phyloP scores from a whole-genome alignment of 2,329 filamentous ascomycete genomes.

The Pestalotiopsis sp. region DNA sequence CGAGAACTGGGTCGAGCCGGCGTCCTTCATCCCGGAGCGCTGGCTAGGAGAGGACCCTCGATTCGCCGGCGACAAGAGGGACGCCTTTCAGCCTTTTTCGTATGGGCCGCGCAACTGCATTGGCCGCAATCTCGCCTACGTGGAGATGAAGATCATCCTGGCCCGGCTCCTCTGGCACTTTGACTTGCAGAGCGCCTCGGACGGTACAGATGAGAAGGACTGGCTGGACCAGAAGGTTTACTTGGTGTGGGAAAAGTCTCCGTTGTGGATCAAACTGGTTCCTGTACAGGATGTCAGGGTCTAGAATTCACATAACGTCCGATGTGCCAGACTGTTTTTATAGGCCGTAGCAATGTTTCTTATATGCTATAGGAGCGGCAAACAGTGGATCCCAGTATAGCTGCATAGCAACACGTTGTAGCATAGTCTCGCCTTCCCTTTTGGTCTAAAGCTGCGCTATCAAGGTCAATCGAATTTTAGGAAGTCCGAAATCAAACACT shows the following conservation, averaged over 20 bases:
- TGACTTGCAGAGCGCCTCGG: conserved; percentile 18
- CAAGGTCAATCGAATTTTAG: no score
- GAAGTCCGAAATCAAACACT: no score
- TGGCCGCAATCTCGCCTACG: conserved; percentile 18
- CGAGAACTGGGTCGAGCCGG: conserved; percentile 19
- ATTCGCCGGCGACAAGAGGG: conserved; percentile 5
- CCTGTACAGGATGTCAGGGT: not conserved
- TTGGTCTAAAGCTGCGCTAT: no score
- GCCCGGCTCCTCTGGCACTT: conserved; percentile 25
- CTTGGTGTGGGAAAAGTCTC: not conserved
- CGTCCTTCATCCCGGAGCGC: conserved; percentile 20
- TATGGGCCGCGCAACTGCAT: conserved; percentile 16
- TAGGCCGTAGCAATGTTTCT: no score
- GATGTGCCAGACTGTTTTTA: no score
- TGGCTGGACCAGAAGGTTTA: conserved; percentile 7
- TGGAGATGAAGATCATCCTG: conserved; percentile 21
- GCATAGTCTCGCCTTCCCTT: no score
- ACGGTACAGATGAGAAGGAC: accelerated
- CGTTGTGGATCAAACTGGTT: not conserved
- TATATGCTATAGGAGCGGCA: no score
- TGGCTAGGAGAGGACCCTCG: conserved; percentile 16
- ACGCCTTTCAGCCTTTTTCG: conserved; percentile 17
- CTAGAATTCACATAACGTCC: no score
- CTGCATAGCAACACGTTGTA: no score
- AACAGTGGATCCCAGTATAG: no score